These are phyloP conservation scores for Xylaria nigripes DNA, from an alignment of 495 filamentous ascomycete genomes.

Conservation along the genomic window DNA sequence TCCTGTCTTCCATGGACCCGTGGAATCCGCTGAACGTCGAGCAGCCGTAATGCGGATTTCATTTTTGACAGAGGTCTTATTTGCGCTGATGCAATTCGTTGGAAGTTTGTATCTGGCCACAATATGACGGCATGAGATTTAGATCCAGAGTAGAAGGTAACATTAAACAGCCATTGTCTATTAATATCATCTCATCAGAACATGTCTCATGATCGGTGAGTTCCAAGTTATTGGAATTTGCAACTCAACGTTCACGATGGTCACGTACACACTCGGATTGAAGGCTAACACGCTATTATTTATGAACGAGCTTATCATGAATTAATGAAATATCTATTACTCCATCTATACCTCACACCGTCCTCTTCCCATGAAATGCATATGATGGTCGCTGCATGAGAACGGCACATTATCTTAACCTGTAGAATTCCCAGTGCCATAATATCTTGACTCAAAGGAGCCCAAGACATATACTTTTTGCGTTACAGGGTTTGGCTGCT, in stretches of 20 bases:
- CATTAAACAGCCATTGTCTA: not conserved
- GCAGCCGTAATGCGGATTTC: not conserved
- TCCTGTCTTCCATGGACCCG: conserved; percentile 20
- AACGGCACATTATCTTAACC: not conserved
- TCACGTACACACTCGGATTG: not conserved
- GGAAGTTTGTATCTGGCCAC: not conserved
- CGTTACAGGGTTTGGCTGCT: too few species aligned
- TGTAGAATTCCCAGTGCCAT: not conserved
- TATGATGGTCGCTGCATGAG: not conserved
- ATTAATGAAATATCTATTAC: conserved; percentile 2
- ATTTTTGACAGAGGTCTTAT: not conserved
- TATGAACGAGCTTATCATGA: conserved; percentile 5
- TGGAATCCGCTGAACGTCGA: conserved; percentile 24
- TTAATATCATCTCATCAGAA: not conserved
- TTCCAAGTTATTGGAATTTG: not conserved
- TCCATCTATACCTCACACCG: not conserved
- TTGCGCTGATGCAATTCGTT: not conserved
- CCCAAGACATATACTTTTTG: not conserved
- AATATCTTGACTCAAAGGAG: not conserved
- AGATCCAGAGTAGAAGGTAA: not conserved
- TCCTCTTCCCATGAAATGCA: not conserved
- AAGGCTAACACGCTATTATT: not conserved
- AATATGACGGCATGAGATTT: not conserved
- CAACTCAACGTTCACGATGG: not conserved
- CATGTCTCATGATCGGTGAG: not conserved